These are phyloP conservation scores for Chaetomium sp. DNA, from an alignment of 2,329 filamentous ascomycete species.

Conservation along the genomic window DNA sequence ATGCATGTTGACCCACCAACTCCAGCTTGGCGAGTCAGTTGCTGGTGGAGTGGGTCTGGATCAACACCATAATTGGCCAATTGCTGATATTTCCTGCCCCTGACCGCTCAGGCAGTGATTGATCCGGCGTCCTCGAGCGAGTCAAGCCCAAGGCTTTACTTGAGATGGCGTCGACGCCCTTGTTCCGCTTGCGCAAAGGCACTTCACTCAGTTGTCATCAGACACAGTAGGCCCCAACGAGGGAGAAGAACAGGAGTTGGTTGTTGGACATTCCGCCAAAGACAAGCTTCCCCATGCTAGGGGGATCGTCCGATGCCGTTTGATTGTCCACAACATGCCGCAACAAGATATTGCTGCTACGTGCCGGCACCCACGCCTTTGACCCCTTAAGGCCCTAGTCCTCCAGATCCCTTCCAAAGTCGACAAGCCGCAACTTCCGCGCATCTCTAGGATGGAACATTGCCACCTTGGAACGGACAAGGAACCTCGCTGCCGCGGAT, in stretches of 20 bases:
- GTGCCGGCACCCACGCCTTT: background rate
- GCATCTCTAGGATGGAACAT: conserved; percentile 68
- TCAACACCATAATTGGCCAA: conserved; percentile 11
- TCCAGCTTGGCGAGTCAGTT: background rate
- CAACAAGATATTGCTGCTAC: background rate
- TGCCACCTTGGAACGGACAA: conserved; percentile 66
- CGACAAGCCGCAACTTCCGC: conserved; percentile 58
- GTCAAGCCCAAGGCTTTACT: background rate
- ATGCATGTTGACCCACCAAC: background rate
- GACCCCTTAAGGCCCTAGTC: conserved; percentile 41
- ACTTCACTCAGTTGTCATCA: background rate
- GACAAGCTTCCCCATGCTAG: background rate
- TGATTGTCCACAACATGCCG: conserved; percentile 26
- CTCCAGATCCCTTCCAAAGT: conserved; percentile 66
- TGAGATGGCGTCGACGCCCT: background rate
- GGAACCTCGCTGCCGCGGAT: conserved; percentile 63
- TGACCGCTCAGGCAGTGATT: background rate
- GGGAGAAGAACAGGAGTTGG: background rate
- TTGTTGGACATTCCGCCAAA: background rate
- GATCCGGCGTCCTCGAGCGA: background rate
- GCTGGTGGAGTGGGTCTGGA: background rate
- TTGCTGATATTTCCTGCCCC: background rate
- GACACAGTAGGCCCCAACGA: background rate
- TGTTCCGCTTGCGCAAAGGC: background rate
- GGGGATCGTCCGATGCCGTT: conserved; percentile 22